These are phyloP conservation scores for Mycena rebaudengoi DNA, from an alignment of 768 basidiomycete genomes.

Conservation along the genomic window DNA sequence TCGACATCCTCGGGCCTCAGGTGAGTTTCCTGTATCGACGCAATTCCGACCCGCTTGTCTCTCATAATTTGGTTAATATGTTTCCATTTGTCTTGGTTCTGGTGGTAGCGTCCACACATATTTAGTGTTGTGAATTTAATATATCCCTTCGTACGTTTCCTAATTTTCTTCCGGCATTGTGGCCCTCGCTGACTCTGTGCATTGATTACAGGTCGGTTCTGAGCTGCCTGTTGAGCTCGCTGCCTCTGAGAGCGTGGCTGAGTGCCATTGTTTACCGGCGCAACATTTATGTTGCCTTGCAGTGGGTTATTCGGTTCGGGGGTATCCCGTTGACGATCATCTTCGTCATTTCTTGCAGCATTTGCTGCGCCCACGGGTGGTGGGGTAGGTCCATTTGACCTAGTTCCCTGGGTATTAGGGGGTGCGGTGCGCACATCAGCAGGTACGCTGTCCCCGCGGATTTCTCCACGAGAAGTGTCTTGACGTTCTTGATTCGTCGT, in stretches of 20 bases:
- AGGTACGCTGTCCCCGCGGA: neutral
- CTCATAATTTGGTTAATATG: conserved; percentile 6
- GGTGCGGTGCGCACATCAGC: neutral
- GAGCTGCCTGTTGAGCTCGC: neutral
- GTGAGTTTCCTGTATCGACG: conserved; percentile 2
- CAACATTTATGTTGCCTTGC: too few species aligned
- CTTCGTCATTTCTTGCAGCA: neutral
- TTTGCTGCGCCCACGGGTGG: neutral
- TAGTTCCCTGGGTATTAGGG: neutral
- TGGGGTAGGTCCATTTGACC: neutral
- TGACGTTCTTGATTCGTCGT: neutral
- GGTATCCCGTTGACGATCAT: neutral
- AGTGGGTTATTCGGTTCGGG: too few species aligned
- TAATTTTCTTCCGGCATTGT: neutral
- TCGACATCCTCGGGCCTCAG: neutral
- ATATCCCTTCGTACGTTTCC: neutral
- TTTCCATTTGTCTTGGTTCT: neutral
- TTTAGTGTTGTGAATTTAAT: conserved; percentile 1
- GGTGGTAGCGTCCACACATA: conserved; percentile 4
- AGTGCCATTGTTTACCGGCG: neutral
- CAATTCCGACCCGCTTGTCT: neutral
- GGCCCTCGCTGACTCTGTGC: neutral
- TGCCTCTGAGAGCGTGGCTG: neutral
- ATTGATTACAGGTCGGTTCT: too few species aligned
- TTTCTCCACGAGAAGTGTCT: neutral